Evolutionary conservation across 2,329 filamentous ascomycete genomes (phyloP), one percentile per base, ranked within the genome.

Genomic region (Penicillium capsulatum): DNA sequence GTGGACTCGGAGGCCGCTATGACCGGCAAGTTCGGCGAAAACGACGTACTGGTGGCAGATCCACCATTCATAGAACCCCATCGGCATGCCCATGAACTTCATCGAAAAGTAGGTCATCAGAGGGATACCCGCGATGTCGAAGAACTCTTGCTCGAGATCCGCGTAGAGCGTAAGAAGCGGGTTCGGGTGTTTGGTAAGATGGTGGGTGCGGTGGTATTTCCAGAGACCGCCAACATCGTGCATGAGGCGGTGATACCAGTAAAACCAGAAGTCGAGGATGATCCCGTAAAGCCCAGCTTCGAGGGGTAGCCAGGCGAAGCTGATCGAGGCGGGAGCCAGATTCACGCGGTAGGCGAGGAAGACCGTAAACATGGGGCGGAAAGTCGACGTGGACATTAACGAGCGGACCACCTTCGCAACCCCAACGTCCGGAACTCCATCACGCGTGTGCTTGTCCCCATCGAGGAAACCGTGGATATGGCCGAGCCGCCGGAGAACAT

Each of bases 1-100:
- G 39, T 54, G 53, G 5, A 57, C 30, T 26, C 54, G 44, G 9
- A 57, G 33, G 20, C 54, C 54, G 22, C 48, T 53, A 34, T 57
- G 54, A 0, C 54, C 54, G n/a, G 51, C 50, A 26, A 57, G 20
- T 34, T 57, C 54, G 17, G 54, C 47, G 20, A 50, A 57, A 1
- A 54, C 45, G 17, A 57, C 52, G 20, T 57, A 57, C 42, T 51
- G 44, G 22, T 55, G 52, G 27, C 52, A 54, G 20, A 57, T 36
- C 54, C 54, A 57, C 52, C 54, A 57, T 27, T 55, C 53, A 28
- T 56, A 56, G 39, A 56, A 56, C 3, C 51, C 51, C 48, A 56
- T 56, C 1, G 53, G 53, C 43, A 56, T 44, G 0, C 53, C 53
- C 43, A 56, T 42, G 7, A 45, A 13, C 31, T 42, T 42, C 47